Evolutionary conservation across 768 basidiomycete genomes (phyloP).

Genomic region (Leucocoprinus birnbaumii): DNA sequence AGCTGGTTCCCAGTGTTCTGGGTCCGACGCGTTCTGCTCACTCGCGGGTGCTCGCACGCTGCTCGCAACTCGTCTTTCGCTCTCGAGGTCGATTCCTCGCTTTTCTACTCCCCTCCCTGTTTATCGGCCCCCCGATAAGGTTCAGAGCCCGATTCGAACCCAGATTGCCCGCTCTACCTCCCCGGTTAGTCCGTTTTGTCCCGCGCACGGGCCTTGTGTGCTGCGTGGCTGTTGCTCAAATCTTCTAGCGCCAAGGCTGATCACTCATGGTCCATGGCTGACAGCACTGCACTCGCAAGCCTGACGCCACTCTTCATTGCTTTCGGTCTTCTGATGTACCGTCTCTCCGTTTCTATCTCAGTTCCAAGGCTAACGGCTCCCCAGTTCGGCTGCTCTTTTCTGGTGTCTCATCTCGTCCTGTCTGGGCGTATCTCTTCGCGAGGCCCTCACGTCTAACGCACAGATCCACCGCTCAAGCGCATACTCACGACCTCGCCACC

Average conservation of each 20-base stretch:
- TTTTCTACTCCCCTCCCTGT: no score
- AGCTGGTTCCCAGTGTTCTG: slow-evolving; percentile 23
- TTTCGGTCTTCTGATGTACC: slow-evolving; percentile 48
- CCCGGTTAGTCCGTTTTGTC: no score
- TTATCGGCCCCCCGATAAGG: background rate
- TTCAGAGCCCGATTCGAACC: slow-evolving; percentile 23
- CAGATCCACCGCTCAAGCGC: slow-evolving; percentile 22
- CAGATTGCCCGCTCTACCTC: background rate
- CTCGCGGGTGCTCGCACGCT: no score
- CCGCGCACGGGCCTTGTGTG: no score
- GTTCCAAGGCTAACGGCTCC: background rate
- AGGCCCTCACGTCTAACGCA: slow-evolving; percentile 35
- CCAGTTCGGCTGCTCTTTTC: slow-evolving; percentile 39
- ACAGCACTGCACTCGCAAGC: background rate
- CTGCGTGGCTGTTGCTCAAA: no score
- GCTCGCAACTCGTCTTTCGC: no score
- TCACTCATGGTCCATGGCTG: background rate
- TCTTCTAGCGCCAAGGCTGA: no score
- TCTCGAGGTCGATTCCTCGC: no score
- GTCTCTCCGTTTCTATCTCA: slow-evolving; percentile 1
- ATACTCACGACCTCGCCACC: slow-evolving; percentile 20
- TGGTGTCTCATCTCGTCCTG: slow-evolving; percentile 74
- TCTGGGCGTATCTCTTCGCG: slow-evolving; percentile 49
- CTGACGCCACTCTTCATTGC: slow-evolving; percentile 42
- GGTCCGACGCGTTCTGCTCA: background rate